Base-by-base conservation (phyloP, 805 yeast genomes). In the Saccharomyces paradoxus region DNA sequence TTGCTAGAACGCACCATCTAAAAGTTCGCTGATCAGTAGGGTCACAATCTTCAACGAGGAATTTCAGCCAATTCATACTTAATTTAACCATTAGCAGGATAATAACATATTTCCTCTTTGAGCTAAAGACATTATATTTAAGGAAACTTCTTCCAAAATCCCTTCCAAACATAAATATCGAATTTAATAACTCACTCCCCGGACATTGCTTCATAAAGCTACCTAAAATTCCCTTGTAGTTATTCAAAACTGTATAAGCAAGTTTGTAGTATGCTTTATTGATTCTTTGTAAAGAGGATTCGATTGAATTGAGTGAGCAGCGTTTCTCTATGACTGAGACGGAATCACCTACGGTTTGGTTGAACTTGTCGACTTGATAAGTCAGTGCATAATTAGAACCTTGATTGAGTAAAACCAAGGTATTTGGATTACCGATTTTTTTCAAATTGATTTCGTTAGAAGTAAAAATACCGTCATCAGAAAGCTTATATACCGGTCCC, bases 1-100 rank as follows among this genome's bases (percentile, higher is more conserved):
- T 77, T 0, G 99, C 98, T 13, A 88, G 78, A 26, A 94, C 98
- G 70, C 97, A 89, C 97, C 97, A 94, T 62, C 96, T 77, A 66
- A 94, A 94, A 0, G 98, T 92, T 62, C 84, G 87, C 53, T 86
- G 80, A 60, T 92, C 97, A 0, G 96, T 86, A 0, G 97, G 96
- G 14, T 84, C 83, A 73, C 99, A 94, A 64, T 92, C 97, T 69
- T 94, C 97, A 56, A 92, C 89, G 28, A 94, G 82, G 65, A 90
- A 92, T 54, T 89, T 81, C 17, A 94, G 86, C 99, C 99, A 94
- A 53, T 87, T 92, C 48, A 90, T 82, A 48, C 95, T 81, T 57
- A 89, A 71, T 55, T 83, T 82, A 30, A 94, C 82, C 66, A 94
- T 77, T 60, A 82, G 81, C 72, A 85, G 74, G 28, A 89, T 83